Conservation (phyloP, 2,329 filamentous ascomycete species). For the Phaeosphaeriaceae sp. region DNA sequence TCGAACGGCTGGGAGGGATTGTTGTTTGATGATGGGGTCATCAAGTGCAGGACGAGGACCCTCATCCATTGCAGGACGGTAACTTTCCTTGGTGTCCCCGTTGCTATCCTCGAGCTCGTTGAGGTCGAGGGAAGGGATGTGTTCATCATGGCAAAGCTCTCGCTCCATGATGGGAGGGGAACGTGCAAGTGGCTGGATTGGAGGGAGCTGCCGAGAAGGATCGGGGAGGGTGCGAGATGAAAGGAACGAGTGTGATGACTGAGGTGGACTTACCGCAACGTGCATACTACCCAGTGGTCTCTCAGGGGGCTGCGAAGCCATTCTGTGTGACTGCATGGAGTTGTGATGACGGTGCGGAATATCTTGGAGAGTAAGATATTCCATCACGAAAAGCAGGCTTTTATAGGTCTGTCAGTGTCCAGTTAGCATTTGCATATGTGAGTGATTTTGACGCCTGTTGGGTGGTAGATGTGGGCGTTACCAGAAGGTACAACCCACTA, state of each 20-base stretch:
- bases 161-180: background rate
- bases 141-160: background rate
- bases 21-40: background rate
- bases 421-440: background rate
- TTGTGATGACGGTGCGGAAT: conserved; percentile 43
- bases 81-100: background rate
- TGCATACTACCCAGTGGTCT: conserved; percentile 29
- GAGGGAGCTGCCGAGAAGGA: background rate
- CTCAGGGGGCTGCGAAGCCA: conserved; percentile 34
- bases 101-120: background rate
- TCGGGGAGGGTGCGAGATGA: background rate
- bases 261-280: conserved; percentile 39
- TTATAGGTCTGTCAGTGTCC: background rate
- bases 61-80: too few species aligned
- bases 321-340: conserved; percentile 34
- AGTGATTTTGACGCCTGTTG: background rate
- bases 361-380: conserved; percentile 50
- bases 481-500: background rate
- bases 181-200: background rate
- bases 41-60: background rate
- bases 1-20: background rate
- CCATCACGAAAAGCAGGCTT: conserved; percentile 26
- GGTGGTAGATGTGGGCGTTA: background rate
- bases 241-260: background rate
- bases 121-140: background rate